These are phyloP conservation scores for Penicillium sp. DNA, from an alignment of 2,329 filamentous ascomycete genomes.

Conservation along the genomic window DNA sequence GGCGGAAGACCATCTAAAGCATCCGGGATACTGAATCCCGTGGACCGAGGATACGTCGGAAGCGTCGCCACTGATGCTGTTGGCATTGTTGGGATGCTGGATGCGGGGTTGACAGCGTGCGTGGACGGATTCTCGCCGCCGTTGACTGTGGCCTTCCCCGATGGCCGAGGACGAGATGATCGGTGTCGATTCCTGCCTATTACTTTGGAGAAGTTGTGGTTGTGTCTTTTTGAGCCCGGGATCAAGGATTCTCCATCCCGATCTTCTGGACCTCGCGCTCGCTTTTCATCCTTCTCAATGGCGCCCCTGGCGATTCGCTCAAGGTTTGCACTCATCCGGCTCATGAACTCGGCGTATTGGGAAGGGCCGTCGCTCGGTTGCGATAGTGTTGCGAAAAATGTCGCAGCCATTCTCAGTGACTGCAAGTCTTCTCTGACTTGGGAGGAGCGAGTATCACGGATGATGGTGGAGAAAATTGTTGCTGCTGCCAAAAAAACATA, in stretches of 20 bases:
- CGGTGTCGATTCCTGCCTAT: conserved; percentile 5
- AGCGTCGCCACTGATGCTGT: too few relatives aligned
- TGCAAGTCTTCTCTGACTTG: conserved; percentile 76
- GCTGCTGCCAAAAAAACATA: conserved; percentile 90
- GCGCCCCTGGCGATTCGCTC: conserved; percentile 82
- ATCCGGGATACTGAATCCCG: conserved; percentile 20
- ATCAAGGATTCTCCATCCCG: conserved; percentile 16
- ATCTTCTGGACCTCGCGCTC: conserved; percentile 28
- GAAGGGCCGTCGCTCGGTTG: conserved; percentile 66
- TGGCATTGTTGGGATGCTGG: conserved; percentile 4
- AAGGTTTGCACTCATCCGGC: conserved; percentile 82
- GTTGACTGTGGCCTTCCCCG: conserved; percentile 1
- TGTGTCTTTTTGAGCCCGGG: conserved; percentile 13
- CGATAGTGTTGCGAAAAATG: conserved; percentile 76
- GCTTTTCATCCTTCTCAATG: conserved; percentile 76
- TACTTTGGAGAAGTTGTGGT: conserved; percentile 16
- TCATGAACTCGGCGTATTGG: conserved; percentile 82
- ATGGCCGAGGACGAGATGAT: conserved; percentile 4
- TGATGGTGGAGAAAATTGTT: conserved; percentile 84
- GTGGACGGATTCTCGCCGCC: background rate
- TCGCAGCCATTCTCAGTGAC: conserved; percentile 82
- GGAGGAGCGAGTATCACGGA: conserved; percentile 82
- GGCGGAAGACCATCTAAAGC: conserved; percentile 25
- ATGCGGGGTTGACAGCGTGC: conserved; percentile 1
- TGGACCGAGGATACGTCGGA: conserved; percentile 3